Base-by-base conservation (phyloP, 1,284 basidiomycete genomes). In the Xerocomus nothofagi region DNA sequence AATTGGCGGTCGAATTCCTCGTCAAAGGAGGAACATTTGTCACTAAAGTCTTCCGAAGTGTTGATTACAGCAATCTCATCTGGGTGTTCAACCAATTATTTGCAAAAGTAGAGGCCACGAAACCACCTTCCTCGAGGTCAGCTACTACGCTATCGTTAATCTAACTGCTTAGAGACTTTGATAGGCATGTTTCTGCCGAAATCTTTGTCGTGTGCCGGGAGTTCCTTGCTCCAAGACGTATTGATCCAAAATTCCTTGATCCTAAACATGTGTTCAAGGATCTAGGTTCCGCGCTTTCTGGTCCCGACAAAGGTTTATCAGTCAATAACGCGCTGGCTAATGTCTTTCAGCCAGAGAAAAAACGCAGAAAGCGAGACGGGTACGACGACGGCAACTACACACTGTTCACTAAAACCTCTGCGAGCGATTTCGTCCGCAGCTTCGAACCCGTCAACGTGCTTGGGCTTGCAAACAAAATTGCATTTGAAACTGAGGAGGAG, bases 31-130 rank as follows among this genome's bases (percentile, higher is more conserved):
- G 95, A 47, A 92, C 88, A 23, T 99, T 99, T 68, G 89, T 99
- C 36, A 98, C 97, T 30, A 99, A 99, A 74, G 94, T 99, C 51
- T 99, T 99, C 81, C 86, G 97, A 57, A 97, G 93, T 72, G 92
- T 88, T 57, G 97, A 99, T 71, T 99, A 99, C 75, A 99, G 99
- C 76, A 93, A 91, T 66, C 84, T 99, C 54, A 86, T 99, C 62
- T 99, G 97, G 95, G 96, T 99, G 20, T 99, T 99, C 75, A 90
- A 87, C 60, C 97, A 99, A 74, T 77, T 99, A 34, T 99, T 99
- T 71, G 84, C 82, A 47, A 93, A 88, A 68, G 97, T 99, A 29
- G 97, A 99, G 73, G 97, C 97, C 12, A 99, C 97, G 33, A 99
- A 99, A 69, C 97, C 97, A 2, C 95, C 97, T 11, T 96, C 93